A percentile compares a stretch with the other conserved stretches of the same genome.
Evolutionary conservation across 768 basidiomycete species (phyloP).

Genomic region (Mycena leptocephala): DNA sequence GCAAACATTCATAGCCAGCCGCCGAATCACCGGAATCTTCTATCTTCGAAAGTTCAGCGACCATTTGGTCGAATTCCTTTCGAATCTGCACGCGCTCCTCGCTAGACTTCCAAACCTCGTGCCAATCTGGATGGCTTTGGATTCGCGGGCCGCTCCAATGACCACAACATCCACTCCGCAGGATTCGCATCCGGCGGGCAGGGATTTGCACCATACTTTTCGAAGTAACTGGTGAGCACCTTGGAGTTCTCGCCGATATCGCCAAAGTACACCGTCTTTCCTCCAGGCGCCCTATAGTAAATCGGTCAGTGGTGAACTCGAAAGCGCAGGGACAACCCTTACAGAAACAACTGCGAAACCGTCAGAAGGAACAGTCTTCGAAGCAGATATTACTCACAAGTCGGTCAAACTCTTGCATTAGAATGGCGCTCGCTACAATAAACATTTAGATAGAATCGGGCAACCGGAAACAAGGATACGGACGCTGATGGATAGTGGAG

Average conservation of each 20-base stretch:
- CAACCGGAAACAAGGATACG: not conserved
- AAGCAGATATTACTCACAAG: conserved; percentile 37
- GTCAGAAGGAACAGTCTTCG: not conserved
- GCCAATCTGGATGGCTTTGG: conserved; percentile 57
- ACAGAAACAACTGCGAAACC: conserved; percentile 19
- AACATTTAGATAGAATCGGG: not conserved
- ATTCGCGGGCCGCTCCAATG: conserved; percentile 62
- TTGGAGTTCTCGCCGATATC: conserved; percentile 69
- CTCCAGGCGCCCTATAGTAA: conserved; percentile 63
- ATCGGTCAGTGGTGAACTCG: not conserved
- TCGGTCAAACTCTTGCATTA: conserved; percentile 70
- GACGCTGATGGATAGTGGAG: conserved; percentile 59
- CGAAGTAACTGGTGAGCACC: conserved; percentile 73
- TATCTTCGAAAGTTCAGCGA: conserved; percentile 27
- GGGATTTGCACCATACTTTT: conserved; percentile 66
- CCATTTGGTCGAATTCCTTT: conserved; percentile 51
- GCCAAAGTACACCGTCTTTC: conserved; percentile 71
- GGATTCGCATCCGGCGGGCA: conserved; percentile 75
- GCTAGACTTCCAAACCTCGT: conserved; percentile 58
- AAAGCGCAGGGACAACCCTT: not conserved
- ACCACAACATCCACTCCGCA: conserved; percentile 65
- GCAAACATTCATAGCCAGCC: conserved; percentile 40
- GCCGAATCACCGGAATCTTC: conserved; percentile 31
- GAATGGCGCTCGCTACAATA: conserved; percentile 50
- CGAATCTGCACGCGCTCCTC: conserved; percentile 55